Conservation (phyloP, 2,329 filamentous ascomycete genomes). For the Fonsecaea monophora region DNA sequence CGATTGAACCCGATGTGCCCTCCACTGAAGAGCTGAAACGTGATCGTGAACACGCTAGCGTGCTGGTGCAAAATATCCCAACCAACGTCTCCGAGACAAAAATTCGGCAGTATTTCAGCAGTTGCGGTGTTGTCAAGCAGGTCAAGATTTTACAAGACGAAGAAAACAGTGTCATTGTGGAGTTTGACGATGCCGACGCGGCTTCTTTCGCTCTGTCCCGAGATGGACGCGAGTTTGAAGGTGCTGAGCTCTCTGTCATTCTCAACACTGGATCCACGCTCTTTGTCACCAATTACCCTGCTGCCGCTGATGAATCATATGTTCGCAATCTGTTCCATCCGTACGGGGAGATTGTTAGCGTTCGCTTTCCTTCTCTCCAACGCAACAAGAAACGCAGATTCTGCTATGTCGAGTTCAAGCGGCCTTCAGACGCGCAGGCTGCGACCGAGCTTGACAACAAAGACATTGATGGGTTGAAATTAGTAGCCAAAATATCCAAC, state of each 20-base stretch:
- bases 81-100: slow-evolving; percentile 71
- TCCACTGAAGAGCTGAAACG: slow-evolving; percentile 64
- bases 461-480: slow-evolving; percentile 70
- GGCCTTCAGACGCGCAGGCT: slow-evolving; percentile 69
- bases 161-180: slow-evolving; percentile 75
- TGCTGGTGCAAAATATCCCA: slow-evolving; percentile 81
- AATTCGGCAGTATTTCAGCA: slow-evolving; percentile 87
- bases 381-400: slow-evolving; percentile 88
- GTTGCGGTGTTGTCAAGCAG: slow-evolving; percentile 83
- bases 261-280: slow-evolving; percentile 80
- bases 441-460: slow-evolving; percentile 74
- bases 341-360: slow-evolving; percentile 81
- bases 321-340: slow-evolving; percentile 64
- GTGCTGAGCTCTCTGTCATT: slow-evolving; percentile 74
- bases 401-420: slow-evolving; percentile 91
- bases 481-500: slow-evolving; percentile 84
- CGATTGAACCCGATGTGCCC: slow-evolving; percentile 47
- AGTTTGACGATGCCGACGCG: slow-evolving; percentile 82
- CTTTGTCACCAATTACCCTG: slow-evolving; percentile 88
- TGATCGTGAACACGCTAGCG: slow-evolving; percentile 87
- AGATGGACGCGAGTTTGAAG: slow-evolving; percentile 79
- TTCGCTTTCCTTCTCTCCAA: slow-evolving; percentile 91
- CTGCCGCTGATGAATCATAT: slow-evolving; percentile 56
- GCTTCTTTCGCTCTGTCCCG: slow-evolving; percentile 80
- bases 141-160: slow-evolving; percentile 72